Conservation (phyloP, 495 filamentous ascomycete species). For the Hypoxylon crocopeplum region DNA sequence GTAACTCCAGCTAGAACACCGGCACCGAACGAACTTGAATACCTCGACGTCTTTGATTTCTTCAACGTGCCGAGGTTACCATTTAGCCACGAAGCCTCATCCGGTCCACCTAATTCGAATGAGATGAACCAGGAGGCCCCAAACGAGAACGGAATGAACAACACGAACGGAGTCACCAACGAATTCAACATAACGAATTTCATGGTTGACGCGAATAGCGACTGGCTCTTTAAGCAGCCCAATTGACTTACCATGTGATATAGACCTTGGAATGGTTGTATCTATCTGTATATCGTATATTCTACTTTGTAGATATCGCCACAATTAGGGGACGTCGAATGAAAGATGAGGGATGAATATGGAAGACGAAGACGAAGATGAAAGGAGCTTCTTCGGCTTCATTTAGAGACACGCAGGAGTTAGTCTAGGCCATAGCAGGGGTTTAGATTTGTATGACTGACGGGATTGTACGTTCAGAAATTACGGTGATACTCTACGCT, state of each 20-base stretch:
- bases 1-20: slow-evolving; percentile 63
- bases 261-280: neutral
- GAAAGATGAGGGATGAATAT: too few relatives aligned
- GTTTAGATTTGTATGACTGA: too few relatives aligned
- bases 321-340: too few relatives aligned
- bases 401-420: too few relatives aligned
- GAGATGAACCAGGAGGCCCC: slow-evolving; percentile 29
- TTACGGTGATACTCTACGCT: too few relatives aligned
- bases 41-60: slow-evolving; percentile 92
- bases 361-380: too few relatives aligned
- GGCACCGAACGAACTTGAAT: slow-evolving; percentile 83
- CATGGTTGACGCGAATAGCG: slow-evolving; percentile 67
- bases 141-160: slow-evolving; percentile 13
- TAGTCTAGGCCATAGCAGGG: too few relatives aligned
- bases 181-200: slow-evolving; percentile 73
- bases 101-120: slow-evolving; percentile 31
- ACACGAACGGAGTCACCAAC: slow-evolving; percentile 36
- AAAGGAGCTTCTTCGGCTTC: too few relatives aligned
- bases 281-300: slow-evolving; percentile 4
- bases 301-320: too few relatives aligned
- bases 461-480: too few relatives aligned
- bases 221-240: slow-evolving; percentile 64
- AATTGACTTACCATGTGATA: slow-evolving; percentile 2
- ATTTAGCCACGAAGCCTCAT: slow-evolving; percentile 45
- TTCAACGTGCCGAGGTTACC: slow-evolving; percentile 87